Evolutionary conservation across 148 eudicot species (phyloP).

Genomic region (Camellia sinensis): DNA sequence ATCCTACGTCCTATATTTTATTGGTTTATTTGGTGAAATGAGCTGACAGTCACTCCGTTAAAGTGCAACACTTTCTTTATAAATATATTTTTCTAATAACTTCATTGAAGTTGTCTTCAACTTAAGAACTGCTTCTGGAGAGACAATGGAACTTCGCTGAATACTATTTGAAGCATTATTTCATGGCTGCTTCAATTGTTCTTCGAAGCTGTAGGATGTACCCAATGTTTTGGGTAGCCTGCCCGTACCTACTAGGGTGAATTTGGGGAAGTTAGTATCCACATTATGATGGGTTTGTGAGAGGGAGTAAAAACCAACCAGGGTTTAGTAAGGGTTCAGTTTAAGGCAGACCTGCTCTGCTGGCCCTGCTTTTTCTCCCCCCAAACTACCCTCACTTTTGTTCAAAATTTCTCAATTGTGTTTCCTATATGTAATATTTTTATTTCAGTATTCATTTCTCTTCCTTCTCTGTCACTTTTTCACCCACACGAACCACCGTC

Average conservation of each 20-base stretch:
- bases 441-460: neutral
- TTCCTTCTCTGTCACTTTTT: neutral
- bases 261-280: neutral
- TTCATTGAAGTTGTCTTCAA: neutral
- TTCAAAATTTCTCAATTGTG: neutral
- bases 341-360: neutral
- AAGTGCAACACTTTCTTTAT: neutral
- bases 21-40: neutral
- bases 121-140: neutral
- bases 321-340: neutral
- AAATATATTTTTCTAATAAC: neutral
- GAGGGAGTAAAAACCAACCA: neutral
- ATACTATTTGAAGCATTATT: conserved; percentile 1
- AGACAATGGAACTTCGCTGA: neutral
- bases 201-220: neutral
- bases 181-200: neutral
- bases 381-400: neutral
- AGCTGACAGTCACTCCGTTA: neutral
- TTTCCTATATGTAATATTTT: neutral
- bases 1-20: neutral
- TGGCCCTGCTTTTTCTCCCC: neutral
- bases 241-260: neutral
- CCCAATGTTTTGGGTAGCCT: neutral
- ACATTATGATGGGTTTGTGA: neutral
- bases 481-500: neutral